Conservation (phyloP, 1,139 yeast genomes). For the Kodamaea anthophila region DNA sequence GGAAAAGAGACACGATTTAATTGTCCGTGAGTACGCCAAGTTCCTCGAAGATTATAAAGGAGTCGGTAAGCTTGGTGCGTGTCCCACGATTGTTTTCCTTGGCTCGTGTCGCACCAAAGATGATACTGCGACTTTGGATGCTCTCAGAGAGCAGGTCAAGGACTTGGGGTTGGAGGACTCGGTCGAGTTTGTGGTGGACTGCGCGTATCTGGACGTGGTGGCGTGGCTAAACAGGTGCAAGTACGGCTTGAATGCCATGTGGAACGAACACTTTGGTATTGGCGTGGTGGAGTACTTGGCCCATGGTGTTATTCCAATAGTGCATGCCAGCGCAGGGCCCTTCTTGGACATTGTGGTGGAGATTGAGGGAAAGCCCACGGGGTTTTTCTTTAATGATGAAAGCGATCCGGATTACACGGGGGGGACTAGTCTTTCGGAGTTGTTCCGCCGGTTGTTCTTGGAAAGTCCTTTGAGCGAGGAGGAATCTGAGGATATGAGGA, state of each 20-base stretch:
- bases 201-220: conserved; percentile 61
- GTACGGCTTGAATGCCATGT: conserved; percentile 92
- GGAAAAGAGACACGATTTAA: conserved; percentile 80
- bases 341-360: conserved; percentile 65
- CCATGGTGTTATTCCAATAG: conserved; percentile 80
- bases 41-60: conserved; percentile 31
- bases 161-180: conserved; percentile 41
- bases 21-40: conserved; percentile 56
- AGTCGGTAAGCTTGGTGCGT: conserved; percentile 12
- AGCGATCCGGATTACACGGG: conserved; percentile 54
- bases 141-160: conserved; percentile 41
- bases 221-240: conserved; percentile 51
- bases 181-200: conserved; percentile 69
- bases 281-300: conserved; percentile 93
- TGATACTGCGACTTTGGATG: conserved; percentile 57
- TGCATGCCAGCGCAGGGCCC: conserved; percentile 96
- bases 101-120: conserved; percentile 76
- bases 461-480: conserved; percentile 28
- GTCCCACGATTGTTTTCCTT: conserved; percentile 59
- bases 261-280: conserved; percentile 99
- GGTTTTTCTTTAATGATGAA: conserved; percentile 61
- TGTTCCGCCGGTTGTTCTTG: conserved; percentile 35
- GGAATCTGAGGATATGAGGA: conserved; percentile 40
- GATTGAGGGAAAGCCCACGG: conserved; percentile 33
- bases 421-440: conserved; percentile 32